Evolutionary conservation across 2,329 filamentous ascomycete genomes (phyloP), one percentile per base, ranked within the genome.

Genomic region (Microdochium paspali): DNA sequence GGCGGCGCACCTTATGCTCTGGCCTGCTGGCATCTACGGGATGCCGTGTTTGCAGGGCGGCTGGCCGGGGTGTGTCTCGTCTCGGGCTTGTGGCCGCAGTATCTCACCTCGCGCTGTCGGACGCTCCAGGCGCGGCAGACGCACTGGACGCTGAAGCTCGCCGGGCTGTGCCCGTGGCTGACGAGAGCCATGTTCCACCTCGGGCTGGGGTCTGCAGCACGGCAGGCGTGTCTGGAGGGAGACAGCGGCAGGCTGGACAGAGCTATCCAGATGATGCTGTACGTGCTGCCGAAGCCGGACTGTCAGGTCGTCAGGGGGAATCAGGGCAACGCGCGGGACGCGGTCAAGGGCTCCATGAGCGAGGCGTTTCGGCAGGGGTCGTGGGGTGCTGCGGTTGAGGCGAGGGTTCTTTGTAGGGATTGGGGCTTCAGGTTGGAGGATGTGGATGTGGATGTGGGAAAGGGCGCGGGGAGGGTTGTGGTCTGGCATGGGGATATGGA

Each of bases 361-460:
- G 43, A 44, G 43, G 43, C 43, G 24, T 26, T 44, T 21, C 24
- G 24, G 13, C 24, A 30, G 15, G 43, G 43, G 10, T 26, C 24
- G 24, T 21, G 18, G 43, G 43, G 43, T 13, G 15, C 43, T 4
- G 43, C 43, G 6, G 15, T 26, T n/a, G 43, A 40, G 35, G 35
- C 35, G 6, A 21, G 10, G 44, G 40, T 23, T 44, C 42, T 56
- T 15, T 51, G 48, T 3, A 49, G 50, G 7, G 44, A 49, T 9
- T 56, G 54, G 54, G 52, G 53, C 1, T 53, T 56, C 35, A 21
- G 45, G 6, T 24, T 55, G 2, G 46, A 49, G 12, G 53, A 56
- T 10, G 7, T 43, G 31, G 15, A 20, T 40, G 18, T 40, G 5
- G 25, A 31, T 2, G 5, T 44, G 24, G 48, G 48, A 12, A 40